These are phyloP conservation scores for Tanacetum coccineum DNA, from an alignment of 129 eudicot genomes.

Conservation along the genomic window DNA sequence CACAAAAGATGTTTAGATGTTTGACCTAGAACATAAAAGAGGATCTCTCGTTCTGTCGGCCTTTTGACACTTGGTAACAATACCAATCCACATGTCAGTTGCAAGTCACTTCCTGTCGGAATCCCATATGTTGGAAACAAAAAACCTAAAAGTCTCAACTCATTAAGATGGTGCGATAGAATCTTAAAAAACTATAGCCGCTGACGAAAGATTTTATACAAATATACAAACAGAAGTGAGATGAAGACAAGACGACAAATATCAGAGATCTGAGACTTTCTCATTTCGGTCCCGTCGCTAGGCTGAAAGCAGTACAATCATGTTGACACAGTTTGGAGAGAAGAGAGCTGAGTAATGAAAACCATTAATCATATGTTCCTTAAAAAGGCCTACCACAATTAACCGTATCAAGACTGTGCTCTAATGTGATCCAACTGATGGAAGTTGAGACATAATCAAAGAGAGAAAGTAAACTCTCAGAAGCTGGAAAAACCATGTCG, in stretches of 20 bases:
- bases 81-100: no score
- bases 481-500: constrained; percentile 67
- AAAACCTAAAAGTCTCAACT: constrained; percentile 36
- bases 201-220: constrained; percentile 21
- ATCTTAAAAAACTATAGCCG: constrained; percentile 16
- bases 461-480: constrained; percentile 51
- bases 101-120: constrained; percentile 65
- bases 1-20: no score
- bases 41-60: no score
- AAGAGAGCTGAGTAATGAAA: constrained; percentile 55
- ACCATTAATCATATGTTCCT: constrained; percentile 41
- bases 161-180: constrained; percentile 26
- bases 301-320: constrained; percentile 56
- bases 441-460: constrained; percentile 71
- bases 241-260: constrained; percentile 48
- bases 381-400: constrained; percentile 51
- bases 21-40: no score
- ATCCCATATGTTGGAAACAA: constrained; percentile 58
- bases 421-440: constrained; percentile 59
- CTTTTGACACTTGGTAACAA: no score
- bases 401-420: constrained; percentile 80
- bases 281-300: constrained; percentile 57
- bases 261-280: constrained; percentile 37
- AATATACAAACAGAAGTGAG: constrained; percentile 18
- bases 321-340: constrained; percentile 74